Percentiles rank a stretch among this genome's conserved stretches.
phyloP scores from a whole-genome alignment of 805 yeast species.

The Gaillardinia entomophila region DNA sequence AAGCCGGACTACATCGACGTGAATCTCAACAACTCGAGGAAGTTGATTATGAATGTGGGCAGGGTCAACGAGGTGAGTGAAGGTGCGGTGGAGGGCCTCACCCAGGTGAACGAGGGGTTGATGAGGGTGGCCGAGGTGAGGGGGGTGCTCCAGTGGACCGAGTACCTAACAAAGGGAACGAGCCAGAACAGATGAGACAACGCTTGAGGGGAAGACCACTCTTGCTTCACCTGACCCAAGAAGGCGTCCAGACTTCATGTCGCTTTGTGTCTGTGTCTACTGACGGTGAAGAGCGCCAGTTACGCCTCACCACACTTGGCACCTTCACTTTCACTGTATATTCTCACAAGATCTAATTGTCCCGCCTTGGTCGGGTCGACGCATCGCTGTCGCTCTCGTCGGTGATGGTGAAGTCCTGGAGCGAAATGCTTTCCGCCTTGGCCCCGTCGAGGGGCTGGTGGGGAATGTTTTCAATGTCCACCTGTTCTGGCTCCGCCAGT shows the following conservation, averaged over 20 bases:
- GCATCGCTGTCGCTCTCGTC: neutral
- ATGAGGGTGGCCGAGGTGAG: neutral
- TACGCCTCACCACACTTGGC: too few species aligned
- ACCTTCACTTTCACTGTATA: too few species aligned
- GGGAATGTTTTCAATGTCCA: neutral
- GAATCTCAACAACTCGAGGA: conserved; percentile 32
- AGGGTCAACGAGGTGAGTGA: conserved; percentile 7
- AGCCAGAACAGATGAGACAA: too few species aligned
- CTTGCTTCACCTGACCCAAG: too few species aligned
- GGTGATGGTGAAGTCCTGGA: neutral
- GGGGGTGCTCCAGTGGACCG: too few species aligned
- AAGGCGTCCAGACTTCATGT: too few species aligned
- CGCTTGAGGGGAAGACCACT: too few species aligned
- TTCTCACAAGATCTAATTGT: too few species aligned
- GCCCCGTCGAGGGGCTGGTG: neutral
- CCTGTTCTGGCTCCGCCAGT: conserved; percentile 15
- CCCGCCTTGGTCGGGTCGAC: too few species aligned
- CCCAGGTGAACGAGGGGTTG: conserved; percentile 1
- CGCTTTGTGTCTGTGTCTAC: too few species aligned
- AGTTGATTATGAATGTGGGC: conserved; percentile 18
- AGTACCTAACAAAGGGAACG: too few species aligned
- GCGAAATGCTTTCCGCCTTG: neutral
- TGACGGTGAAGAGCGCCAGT: too few species aligned
- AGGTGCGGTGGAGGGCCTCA: conserved; percentile 2
- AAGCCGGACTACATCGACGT: conserved; percentile 32